phyloP scores from a whole-genome alignment of 164 flowering plant species.

The Dillenia turbinata region DNA sequence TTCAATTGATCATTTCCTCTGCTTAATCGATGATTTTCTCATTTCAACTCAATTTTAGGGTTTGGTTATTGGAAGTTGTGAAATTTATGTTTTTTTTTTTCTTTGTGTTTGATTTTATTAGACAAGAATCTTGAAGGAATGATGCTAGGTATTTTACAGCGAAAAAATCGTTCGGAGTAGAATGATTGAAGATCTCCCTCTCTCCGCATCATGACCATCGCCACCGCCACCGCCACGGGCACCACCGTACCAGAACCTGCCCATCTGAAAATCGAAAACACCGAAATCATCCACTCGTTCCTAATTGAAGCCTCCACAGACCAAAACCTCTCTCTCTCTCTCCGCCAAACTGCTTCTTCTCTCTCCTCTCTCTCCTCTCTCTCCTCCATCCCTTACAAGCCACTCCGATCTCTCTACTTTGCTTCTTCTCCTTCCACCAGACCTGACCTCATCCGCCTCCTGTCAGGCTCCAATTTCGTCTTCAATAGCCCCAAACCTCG shows the following conservation, averaged over 20 bases:
- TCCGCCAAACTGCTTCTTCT: conserved; percentile 38
- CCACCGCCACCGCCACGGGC: no score
- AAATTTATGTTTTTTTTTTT: no score
- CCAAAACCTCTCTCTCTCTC: conserved; percentile 30
- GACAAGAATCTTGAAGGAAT: neutral
- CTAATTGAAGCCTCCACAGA: conserved; percentile 40
- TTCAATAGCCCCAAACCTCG: conserved; percentile 76
- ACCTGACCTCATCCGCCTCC: conserved; percentile 39
- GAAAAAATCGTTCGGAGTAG: conserved; percentile 9
- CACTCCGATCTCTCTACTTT: conserved; percentile 48
- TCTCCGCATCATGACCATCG: no score
- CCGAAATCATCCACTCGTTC: conserved; percentile 45
- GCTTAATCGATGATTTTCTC: no score
- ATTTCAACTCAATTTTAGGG: no score
- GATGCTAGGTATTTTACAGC: conserved; percentile 37
- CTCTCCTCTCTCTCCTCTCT: conserved; percentile 40
- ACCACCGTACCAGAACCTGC: neutral
- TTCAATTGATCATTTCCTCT: no score
- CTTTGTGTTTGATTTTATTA: no score
- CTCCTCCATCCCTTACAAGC: conserved; percentile 42
- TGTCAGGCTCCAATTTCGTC: conserved; percentile 54
- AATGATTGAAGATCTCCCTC: no score
- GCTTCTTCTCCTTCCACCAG: conserved; percentile 36
- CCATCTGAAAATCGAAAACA: conserved; percentile 39
- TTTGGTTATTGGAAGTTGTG: no score